Evolutionary conservation across 2,329 filamentous ascomycete genomes (phyloP).

Genomic region (Blumeria hordei): DNA sequence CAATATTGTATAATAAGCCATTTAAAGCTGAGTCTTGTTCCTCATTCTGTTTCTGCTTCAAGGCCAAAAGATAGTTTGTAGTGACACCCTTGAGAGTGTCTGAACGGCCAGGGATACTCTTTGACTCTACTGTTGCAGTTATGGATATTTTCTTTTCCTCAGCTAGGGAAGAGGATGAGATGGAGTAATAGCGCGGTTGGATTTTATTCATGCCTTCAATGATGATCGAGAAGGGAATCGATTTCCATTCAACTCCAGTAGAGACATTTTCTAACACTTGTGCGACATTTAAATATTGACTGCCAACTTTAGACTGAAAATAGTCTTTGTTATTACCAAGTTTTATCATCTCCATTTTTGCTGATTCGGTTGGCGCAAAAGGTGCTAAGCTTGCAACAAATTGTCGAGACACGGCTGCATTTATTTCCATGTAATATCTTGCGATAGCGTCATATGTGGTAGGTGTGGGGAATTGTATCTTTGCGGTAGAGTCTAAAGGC

Average conservation of each 20-base stretch:
- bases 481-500: constrained; percentile 79
- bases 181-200: constrained; percentile 96
- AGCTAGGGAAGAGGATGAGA: constrained; percentile 85
- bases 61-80: constrained; percentile 83
- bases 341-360: constrained; percentile 70
- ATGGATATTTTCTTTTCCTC: constrained; percentile 90
- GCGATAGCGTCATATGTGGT: constrained; percentile 87
- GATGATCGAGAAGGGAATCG: constrained; percentile 78
- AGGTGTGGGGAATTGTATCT: constrained; percentile 90
- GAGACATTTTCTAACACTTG: constrained; percentile 54
- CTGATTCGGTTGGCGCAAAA: constrained; percentile 65
- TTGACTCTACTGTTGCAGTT: constrained; percentile 79
- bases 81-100: constrained; percentile 78
- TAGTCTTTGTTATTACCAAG: constrained; percentile 87
- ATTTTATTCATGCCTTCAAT: constrained; percentile 88
- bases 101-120: constrained; percentile 49
- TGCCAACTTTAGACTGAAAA: constrained; percentile 66
- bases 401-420: constrained; percentile 85
- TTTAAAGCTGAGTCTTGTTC: constrained; percentile 62
- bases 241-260: constrained; percentile 53
- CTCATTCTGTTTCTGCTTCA: constrained; percentile 92
- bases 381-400: constrained; percentile 69
- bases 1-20: constrained; percentile 66
- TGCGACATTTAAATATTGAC: constrained; percentile 71
- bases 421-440: constrained; percentile 93